Conservation (phyloP, 805 yeast genomes). For the Candida qinlingensis region DNA sequence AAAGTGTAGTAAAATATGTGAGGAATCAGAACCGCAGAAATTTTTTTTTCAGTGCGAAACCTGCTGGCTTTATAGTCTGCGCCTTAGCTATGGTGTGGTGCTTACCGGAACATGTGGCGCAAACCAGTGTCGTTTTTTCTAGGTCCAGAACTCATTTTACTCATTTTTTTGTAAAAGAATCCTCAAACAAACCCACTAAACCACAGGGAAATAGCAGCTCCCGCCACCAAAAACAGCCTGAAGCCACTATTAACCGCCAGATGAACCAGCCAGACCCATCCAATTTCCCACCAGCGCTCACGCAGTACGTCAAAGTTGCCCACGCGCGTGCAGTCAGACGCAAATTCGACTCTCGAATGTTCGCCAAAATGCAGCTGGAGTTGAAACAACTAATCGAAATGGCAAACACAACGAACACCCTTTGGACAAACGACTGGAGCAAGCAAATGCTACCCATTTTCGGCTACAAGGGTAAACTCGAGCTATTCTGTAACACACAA, state of each 20-base stretch:
- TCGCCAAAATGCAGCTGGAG: constrained; percentile 20
- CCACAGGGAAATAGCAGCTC: too few relatives aligned
- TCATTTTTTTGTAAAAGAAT: too few relatives aligned
- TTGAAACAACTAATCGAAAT: constrained; percentile 22
- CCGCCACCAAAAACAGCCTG: too few relatives aligned
- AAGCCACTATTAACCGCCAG: neutral
- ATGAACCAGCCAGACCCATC: constrained; percentile 7
- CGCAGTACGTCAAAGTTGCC: constrained; percentile 4
- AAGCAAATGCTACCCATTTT: constrained; percentile 23
- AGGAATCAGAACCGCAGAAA: constrained; percentile 7
- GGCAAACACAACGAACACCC: constrained; percentile 20
- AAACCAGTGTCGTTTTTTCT: neutral
- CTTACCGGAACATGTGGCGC: neutral
- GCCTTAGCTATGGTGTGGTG: neutral
- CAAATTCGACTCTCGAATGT: constrained; percentile 10
- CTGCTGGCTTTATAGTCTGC: neutral
- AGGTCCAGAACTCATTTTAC: too few relatives aligned
- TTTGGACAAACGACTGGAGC: constrained; percentile 26
- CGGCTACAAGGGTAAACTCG: constrained; percentile 8
- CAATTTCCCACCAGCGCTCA: constrained; percentile 3
- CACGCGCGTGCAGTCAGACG: constrained; percentile 2
- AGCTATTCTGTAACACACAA: constrained; percentile 13
- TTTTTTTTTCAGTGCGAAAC: neutral
- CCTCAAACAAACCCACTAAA: too few relatives aligned
- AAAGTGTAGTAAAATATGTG: constrained; percentile 24